Evolutionary conservation across 306 rosid genomes (phyloP).

Genomic region (Sindora glabra): DNA sequence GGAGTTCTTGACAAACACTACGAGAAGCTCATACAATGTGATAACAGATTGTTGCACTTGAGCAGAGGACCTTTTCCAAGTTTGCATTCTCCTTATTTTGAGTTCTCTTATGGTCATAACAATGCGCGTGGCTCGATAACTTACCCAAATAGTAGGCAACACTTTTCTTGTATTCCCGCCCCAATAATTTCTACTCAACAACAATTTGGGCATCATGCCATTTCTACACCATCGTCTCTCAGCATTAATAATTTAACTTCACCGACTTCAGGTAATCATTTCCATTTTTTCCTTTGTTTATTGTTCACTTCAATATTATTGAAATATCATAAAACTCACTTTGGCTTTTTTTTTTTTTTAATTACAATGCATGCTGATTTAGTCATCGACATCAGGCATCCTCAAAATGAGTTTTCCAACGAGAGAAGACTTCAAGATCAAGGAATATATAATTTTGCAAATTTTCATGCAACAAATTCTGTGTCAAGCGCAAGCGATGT

Average conservation of each 20-base stretch:
- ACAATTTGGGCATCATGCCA: background rate
- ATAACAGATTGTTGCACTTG: no score
- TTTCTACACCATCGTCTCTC: no score
- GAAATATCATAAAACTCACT: background rate
- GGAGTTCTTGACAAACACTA: no score
- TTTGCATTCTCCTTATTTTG: no score
- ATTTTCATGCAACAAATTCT: background rate
- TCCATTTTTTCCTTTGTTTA: background rate
- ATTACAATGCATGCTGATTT: no score
- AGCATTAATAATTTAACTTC: no score
- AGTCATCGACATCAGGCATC: background rate
- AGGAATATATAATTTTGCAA: background rate
- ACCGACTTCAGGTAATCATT: conserved; percentile 1
- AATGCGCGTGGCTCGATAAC: background rate
- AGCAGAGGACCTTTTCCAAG: no score
- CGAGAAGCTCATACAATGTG: no score
- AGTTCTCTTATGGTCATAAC: background rate
- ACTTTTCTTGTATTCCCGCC: background rate
- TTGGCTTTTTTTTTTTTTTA: background rate
- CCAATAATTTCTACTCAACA: background rate
- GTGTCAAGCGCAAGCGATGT: background rate
- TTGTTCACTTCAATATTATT: background rate
- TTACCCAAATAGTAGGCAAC: background rate
- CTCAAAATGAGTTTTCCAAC: background rate
- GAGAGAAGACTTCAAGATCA: background rate